These are phyloP conservation scores for Adansonia grandidieri DNA, from an alignment of 441 rosid species.

Conservation along the genomic window DNA sequence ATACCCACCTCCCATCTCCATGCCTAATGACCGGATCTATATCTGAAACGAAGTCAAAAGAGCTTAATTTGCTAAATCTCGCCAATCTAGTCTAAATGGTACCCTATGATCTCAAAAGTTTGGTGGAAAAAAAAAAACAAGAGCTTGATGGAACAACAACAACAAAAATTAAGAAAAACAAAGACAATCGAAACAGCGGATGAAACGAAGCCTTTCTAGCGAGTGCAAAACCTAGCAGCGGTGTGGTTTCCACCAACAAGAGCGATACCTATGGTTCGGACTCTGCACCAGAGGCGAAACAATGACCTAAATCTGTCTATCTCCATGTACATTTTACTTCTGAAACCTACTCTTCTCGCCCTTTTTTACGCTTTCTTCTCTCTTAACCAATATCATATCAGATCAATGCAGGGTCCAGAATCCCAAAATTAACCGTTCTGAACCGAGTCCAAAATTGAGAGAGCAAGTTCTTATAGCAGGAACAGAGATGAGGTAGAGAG, in stretches of 20 bases:
- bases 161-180: not conserved
- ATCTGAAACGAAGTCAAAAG: constrained; percentile 22
- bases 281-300: constrained; percentile 42
- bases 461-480: not conserved
- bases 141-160: not conserved
- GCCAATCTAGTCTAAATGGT: not conserved
- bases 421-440: not conserved
- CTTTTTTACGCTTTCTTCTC: not conserved
- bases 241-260: constrained; percentile 60
- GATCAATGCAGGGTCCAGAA: constrained; percentile 11
- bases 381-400: constrained; percentile 24
- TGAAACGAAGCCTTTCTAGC: constrained; percentile 24
- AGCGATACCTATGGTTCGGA: constrained; percentile 34
- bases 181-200: constrained; percentile 9
- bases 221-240: constrained; percentile 47
- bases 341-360: not conserved
- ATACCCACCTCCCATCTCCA: constrained; percentile 37
- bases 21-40: constrained; percentile 16
- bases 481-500: not conserved
- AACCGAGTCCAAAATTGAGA: not conserved
- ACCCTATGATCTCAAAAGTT: constrained; percentile 30
- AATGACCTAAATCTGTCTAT: constrained; percentile 42
- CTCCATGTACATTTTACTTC: constrained; percentile 40
- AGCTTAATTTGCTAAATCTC: constrained; percentile 18
- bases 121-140: not conserved